Evolutionary conservation across 768 basidiomycete species (phyloP), one percentile per base, ranked within the genome.

Genomic region (Multifurca ochricompacta): DNA sequence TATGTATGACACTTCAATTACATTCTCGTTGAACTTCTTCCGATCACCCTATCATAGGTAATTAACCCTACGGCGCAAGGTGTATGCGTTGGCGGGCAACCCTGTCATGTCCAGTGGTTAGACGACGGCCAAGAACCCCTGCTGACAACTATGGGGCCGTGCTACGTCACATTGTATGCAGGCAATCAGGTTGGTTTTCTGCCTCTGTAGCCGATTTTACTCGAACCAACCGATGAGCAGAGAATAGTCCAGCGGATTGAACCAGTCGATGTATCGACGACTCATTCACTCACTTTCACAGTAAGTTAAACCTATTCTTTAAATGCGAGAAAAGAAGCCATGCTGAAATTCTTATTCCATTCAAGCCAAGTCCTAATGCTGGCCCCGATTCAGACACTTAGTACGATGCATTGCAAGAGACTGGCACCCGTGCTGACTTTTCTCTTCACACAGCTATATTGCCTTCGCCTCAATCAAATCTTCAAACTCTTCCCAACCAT

Each of bases 61-160:
- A 27, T 53, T 9, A 34, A 10, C 19, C 60, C 60, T 7, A 35
- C 25, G 16, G 4, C n/a, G 16, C 39, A 19, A 7, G 47, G 42
- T 3, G 39, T 39, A 41, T 86, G 82, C 64, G 69, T 69, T 35
- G 86, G 71, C 23, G 81, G 79, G 10, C 66, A 78, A 58, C 56
- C 74, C 6, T 85, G 82, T 67, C 66, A 64, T 0, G 73, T 87
- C 6, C 53, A 71, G 41, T 89, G 85, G 85, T 54, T 79, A 1
- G 86, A 90, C 51, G 72, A 89, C 57, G 85, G 85, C 16, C 35
- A 56, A 9, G 34, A 51, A 1, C 86, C 87, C 3, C 65, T 79
- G 16, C 58, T 78, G n/a, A 37, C 69, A 6, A 53, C 62, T 31
- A 75, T 87, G 44, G 83, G 84, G 3, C 64, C 76, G 0, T 74